A percentile compares a stretch with the other conserved stretches of the same genome.
These are phyloP conservation scores for Salix udensis DNA, from an alignment of 345 rosid genomes.

Conservation along the genomic window DNA sequence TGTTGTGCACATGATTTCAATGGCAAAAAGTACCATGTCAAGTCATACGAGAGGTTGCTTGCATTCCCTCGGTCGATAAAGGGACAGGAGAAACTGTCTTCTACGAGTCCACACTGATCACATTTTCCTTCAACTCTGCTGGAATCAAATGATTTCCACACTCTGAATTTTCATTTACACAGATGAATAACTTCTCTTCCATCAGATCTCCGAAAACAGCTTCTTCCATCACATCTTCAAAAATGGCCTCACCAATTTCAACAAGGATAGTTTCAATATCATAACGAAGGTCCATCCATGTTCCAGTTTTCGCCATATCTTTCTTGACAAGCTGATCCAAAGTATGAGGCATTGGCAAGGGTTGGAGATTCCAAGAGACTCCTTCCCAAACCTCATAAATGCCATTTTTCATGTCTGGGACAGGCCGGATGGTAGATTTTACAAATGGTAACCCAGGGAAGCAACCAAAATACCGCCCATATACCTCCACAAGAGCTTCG, in stretches of 20 bases:
- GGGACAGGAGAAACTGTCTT: neutral
- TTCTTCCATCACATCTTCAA: constrained; percentile 61
- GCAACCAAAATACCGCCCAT: constrained; percentile 39
- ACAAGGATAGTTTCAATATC: constrained; percentile 43
- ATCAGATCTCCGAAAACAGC: constrained; percentile 55
- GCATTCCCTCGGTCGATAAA: neutral
- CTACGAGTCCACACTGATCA: constrained; percentile 24
- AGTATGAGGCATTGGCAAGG: constrained; percentile 59
- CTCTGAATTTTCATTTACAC: constrained; percentile 19
- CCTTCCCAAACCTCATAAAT: constrained; percentile 56
- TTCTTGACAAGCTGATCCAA: constrained; percentile 67
- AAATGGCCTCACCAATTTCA: constrained; percentile 51
- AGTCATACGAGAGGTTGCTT: neutral
- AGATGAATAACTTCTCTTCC: constrained; percentile 47
- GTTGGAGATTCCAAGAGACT: constrained; percentile 67
- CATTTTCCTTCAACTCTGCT: constrained; percentile 30
- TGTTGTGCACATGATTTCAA: constrained; percentile 10
- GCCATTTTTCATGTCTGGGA: constrained; percentile 41
- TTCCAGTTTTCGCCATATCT: constrained; percentile 56
- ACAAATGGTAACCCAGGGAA: constrained; percentile 49
- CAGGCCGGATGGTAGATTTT: constrained; percentile 43
- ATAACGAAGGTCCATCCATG: constrained; percentile 63
- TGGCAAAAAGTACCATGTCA: neutral
- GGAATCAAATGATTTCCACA: constrained; percentile 15
- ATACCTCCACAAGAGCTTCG: constrained; percentile 69